These are phyloP conservation scores for Volvox reticuliferus DNA, from an alignment of 139 green algal species.

Conservation along the genomic window DNA sequence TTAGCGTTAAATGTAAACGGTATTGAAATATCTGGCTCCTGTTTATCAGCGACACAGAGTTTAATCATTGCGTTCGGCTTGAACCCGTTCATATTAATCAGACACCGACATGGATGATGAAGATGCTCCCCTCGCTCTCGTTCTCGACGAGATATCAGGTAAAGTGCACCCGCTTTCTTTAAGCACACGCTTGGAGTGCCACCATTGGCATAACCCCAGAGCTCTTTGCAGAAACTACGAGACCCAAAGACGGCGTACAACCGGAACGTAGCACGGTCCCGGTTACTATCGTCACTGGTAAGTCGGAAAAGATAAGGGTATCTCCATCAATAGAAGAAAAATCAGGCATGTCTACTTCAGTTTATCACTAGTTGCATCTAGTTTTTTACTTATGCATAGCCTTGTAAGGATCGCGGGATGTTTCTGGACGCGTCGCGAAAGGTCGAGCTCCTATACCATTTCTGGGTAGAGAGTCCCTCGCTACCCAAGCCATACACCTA, in stretches of 20 bases:
- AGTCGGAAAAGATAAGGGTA: not conserved
- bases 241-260: not conserved
- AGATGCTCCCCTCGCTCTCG: not conserved
- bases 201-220: not conserved
- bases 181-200: not conserved
- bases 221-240: not conserved
- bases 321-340: too few species aligned
- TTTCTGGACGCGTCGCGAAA: too few species aligned
- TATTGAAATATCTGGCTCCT: not conserved
- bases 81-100: too few species aligned
- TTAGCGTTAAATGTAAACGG: not conserved
- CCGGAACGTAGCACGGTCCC: not conserved
- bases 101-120: slow-evolving; percentile 4
- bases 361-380: too few species aligned
- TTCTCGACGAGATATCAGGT: not conserved
- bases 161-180: not conserved
- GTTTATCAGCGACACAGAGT: too few species aligned
- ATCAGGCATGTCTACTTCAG: too few species aligned
- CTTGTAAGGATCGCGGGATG: too few species aligned
- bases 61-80: too few species aligned
- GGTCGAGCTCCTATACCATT: too few species aligned
- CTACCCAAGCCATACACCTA: too few species aligned
- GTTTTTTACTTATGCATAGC: too few species aligned
- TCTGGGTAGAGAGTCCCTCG: too few species aligned
- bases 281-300: slow-evolving; percentile 29